Percentiles rank a stretch among this genome's conserved stretches.
Conservation (phyloP, 331 rosid genomes). For the Rosa hybrid region DNA sequence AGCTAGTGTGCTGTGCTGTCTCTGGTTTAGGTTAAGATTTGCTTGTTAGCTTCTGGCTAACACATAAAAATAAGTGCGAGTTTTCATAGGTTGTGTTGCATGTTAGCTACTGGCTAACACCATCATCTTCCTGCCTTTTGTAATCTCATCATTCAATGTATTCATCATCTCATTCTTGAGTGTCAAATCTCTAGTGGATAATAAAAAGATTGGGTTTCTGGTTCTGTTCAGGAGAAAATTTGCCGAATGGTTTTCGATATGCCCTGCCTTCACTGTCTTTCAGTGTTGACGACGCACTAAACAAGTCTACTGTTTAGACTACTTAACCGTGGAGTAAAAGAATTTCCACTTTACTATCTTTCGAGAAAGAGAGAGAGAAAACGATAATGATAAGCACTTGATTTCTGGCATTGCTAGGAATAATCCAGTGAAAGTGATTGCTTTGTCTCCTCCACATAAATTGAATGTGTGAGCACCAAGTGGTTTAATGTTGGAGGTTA, state of each 20-base stretch:
- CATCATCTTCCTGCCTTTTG: not conserved
- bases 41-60: conserved; percentile 18
- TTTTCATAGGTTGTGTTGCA: not conserved
- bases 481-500: not conserved
- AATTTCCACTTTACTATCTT: not conserved
- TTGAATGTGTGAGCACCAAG: not conserved
- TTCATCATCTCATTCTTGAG: not conserved
- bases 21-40: not conserved
- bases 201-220: not conserved
- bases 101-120: conserved; percentile 33
- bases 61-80: not conserved
- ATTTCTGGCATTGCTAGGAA: not conserved
- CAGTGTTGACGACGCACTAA: not conserved
- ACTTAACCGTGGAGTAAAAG: not conserved
- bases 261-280: not conserved
- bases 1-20: not conserved
- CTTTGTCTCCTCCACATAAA: not conserved
- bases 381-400: not conserved
- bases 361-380: not conserved
- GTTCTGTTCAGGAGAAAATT: not conserved
- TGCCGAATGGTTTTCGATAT: not conserved
- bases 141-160: not conserved
- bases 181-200: not conserved
- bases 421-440: not conserved
- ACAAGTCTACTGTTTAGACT: not conserved